Base-by-base conservation (phyloP, 305 asterid species). In the Solanum hybrid region DNA sequence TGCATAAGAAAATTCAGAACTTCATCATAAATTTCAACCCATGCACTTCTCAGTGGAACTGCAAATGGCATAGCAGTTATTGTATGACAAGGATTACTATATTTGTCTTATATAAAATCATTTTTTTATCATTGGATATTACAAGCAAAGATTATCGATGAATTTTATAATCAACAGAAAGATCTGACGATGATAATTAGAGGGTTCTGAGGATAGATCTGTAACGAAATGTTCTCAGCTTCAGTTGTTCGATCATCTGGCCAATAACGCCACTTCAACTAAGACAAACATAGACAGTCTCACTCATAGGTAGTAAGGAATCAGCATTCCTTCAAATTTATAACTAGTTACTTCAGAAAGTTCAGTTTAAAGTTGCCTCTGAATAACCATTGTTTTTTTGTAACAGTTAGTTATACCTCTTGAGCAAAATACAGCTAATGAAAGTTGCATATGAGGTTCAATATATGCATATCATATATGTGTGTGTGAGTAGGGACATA, bases 401-500 rank as follows among this genome's bases (percentile, higher is more conserved):
- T 83, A 69, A 29, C 35, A 14, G 67, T 84, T 51, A 20, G 39
- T 51, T 46, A 84, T 18, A 51, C 40, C 37, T 28, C 75, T 84
- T 29, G 40, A 18, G 75, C 40, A 84, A 82, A 31, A 83, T 83
- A 46, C 73, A 29, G 40, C 39, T 83, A 69, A 83, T 10, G 28
- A 51, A 84, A 51, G 75, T 84, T 29, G 28, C 46, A 33, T 57
- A 22, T 85, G 77, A 57, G 46, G 46, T 57, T 57, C 51, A 57
- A 57, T 57, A 33, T 51, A 28, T 83, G 67, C 14, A 82, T 26
- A 42, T 42, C 26, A 16, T 83, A 22, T 20, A 3, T 42, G 29
- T 83, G 88, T 9, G 11, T 6, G 75, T 33, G 42, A 22, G 13
- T 61, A 83, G 90, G 80, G 87, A 90, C 94, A 92, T 88, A 94